Base-by-base conservation (phyloP, 768 basidiomycete genomes). In the Lentinula guzmanii region DNA sequence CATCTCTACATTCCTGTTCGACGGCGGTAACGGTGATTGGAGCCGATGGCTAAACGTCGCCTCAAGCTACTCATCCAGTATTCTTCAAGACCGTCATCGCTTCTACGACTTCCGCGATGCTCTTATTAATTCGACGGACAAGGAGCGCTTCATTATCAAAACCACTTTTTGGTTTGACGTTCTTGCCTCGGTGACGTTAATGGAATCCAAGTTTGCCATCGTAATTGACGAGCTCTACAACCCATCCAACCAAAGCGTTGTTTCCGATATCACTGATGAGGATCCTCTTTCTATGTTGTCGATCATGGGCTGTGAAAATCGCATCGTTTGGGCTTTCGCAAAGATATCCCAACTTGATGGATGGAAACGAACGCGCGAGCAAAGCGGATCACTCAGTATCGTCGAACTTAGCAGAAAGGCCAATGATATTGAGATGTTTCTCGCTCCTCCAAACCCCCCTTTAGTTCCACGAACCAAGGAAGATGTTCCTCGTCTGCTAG, bases 121-220 rank as follows among this genome's bases (percentile, higher is more conserved):
- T 6, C 76, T 90, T 11, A 61, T 75, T 37, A 60, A 63, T 15
- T 84, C 81, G 65, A 64, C 69, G 21, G 79, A 77, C 77, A 84
- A 76, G 74, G 79, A 76, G 70, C 82, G 74, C 41, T 92, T 92
- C 72, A 86, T 93, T 69, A 80, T 92, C 74, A 91, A 91, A 72
- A 88, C 91, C 31, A 85, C 89, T 15, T 85, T 93, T 60, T 93
- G 91, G 91, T 91, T 93, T 70, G 91, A 93, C 70, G 89, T 93
- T 39, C 79, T 93, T 56, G 90, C 89, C 6, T 84, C 87, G 1
- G 81, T 87, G 55, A 90, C 90, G n/a, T 85, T 82, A n/a, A 76
- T 79, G 63, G 65, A 73, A 3, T 90, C 91, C 9, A 75, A 76
- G 52, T 86, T 91, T 70, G 72, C 87, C 42, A 35, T 66, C 3